Base-by-base conservation (phyloP, 202 grass and related monocot genomes). In the Hordeum pubiflorum region DNA sequence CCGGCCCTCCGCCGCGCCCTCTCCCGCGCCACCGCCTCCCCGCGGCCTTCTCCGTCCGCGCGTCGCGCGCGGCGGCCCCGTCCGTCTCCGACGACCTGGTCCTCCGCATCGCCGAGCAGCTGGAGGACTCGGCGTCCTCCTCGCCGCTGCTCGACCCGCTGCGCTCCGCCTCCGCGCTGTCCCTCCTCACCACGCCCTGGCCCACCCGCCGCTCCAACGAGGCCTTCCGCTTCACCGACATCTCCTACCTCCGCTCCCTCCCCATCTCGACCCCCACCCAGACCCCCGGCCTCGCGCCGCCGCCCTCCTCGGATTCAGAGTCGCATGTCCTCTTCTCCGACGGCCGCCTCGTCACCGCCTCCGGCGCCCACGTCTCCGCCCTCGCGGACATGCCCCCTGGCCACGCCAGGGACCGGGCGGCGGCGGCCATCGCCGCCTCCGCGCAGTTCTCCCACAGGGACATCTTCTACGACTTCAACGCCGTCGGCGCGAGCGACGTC, bases 51-150 rank as follows among this genome's bases (percentile, higher is more conserved):
- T n/a, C 69, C 68, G 33, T 82, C 72, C 31, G 62, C 41, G 22
- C 73, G 36, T 2, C 86, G 34, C 84, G 82, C 29, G 18, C 86
- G 58, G 22, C 68, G 46, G 79, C 55, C 23, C 89, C 88, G 6
- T 84, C 89, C 52, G 82, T 95, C 58, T 95, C 90, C 59, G 90
- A 98, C 77, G 90, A 91, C 79, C 85, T 88, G 21, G 90, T 98
- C 74, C 88, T 95, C 74, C 90, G 91, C 82, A 95, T 98, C 86
- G 96, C 96, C 43, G 96, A 98, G 83, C 90, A 98, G 90, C 86
- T 98, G 12, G 92, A 98, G 80, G 95, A 98, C 80, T 85, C 88
- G 43, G 88, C 88, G 46, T 34, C 75, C 74, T 18, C 90, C 58
- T 79, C 92, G 21, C 76, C 80, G 39, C 86, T 89, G 57, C 89